Percentiles rank a stretch among this genome's conserved stretches.
Evolutionary conservation across 108 stramenopile species (phyloP).

Genomic region (Nannochloropsis oceanica): DNA sequence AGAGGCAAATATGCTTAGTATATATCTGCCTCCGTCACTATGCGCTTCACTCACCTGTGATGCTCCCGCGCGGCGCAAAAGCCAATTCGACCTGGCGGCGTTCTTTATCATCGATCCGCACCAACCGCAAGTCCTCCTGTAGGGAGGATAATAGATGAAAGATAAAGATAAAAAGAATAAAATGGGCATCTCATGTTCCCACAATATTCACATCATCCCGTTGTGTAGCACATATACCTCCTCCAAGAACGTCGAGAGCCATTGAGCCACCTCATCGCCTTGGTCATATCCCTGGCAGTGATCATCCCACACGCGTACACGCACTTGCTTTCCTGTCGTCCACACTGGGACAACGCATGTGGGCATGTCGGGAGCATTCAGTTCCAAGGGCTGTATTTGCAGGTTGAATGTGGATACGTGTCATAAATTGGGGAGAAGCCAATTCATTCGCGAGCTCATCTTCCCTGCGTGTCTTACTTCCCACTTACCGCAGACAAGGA

Average conservation of each 20-base stretch:
- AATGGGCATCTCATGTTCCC: no score
- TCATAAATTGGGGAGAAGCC: background rate
- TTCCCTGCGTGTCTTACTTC: background rate
- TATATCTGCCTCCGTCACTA: background rate
- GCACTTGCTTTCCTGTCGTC: background rate
- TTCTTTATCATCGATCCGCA: conserved; percentile 26
- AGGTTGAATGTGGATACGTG: background rate
- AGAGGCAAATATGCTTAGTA: background rate
- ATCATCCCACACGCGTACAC: conserved; percentile 40
- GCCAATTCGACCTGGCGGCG: background rate
- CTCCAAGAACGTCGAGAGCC: conserved; percentile 28
- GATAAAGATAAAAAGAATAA: no score
- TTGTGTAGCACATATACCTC: background rate
- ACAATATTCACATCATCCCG: background rate
- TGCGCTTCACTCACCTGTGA: background rate
- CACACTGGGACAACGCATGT: conserved; percentile 24
- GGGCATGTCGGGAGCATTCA: conserved; percentile 28
- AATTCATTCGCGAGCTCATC: no score
- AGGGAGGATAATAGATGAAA: background rate
- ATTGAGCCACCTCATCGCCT: conserved; percentile 30
- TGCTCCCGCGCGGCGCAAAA: background rate
- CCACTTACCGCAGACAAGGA: conserved; percentile 10
- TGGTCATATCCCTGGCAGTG: conserved; percentile 31
- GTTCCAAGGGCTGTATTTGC: background rate
- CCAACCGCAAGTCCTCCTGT: conserved; percentile 29